phyloP scores from a whole-genome alignment of 495 filamentous ascomycete genomes.

The Evansstolkia leycettana region DNA sequence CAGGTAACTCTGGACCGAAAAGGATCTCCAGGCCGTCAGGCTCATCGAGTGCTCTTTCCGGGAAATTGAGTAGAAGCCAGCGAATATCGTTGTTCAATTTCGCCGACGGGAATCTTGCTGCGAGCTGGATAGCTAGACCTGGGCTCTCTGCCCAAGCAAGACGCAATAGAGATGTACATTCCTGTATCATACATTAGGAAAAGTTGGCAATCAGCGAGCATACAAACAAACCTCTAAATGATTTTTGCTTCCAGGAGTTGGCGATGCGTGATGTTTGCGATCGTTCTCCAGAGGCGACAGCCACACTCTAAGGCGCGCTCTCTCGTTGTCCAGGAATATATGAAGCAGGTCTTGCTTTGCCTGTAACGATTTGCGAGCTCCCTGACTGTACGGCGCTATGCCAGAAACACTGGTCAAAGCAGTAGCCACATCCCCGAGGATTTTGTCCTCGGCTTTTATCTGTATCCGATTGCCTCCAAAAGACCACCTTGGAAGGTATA shows the following conservation, averaged over 20 bases:
- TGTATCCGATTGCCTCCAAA: constrained; percentile 91
- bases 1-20: constrained; percentile 60
- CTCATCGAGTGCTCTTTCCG: constrained; percentile 66
- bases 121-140: constrained; percentile 71
- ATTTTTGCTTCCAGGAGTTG: constrained; percentile 18
- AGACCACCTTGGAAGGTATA: constrained; percentile 52
- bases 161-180: constrained; percentile 42
- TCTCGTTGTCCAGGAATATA: constrained; percentile 73
- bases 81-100: constrained; percentile 64
- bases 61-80: constrained; percentile 64
- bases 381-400: constrained; percentile 41
- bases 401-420: constrained; percentile 43
- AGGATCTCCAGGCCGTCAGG: constrained; percentile 74
- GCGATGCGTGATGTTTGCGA: constrained; percentile 40
- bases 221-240: constrained; percentile 16
- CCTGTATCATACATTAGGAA: constrained; percentile 14
- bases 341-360: constrained; percentile 70
- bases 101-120: constrained; percentile 62
- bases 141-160: constrained; percentile 81
- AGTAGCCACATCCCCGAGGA: constrained; percentile 64
- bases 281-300: constrained; percentile 68
- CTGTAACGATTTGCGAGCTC: constrained; percentile 51
- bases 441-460: constrained; percentile 77
- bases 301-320: constrained; percentile 77
- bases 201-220: not conserved